A percentile compares a stretch with the other conserved stretches of the same genome.
These are phyloP conservation scores for Penicillium arizonense DNA, from an alignment of 495 filamentous ascomycete species.

Conservation along the genomic window DNA sequence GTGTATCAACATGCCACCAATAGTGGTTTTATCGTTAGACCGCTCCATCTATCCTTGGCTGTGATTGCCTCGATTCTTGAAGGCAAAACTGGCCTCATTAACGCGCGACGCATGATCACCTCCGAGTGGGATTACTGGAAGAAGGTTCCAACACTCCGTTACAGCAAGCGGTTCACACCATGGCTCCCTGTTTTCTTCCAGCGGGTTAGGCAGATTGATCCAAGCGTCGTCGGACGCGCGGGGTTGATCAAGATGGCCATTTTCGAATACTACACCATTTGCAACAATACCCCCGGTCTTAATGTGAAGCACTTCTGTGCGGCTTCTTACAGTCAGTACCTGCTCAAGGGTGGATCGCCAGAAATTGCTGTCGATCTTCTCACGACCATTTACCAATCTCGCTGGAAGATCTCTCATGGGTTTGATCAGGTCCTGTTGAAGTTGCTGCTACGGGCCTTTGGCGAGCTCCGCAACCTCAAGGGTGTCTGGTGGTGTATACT, in stretches of 20 bases:
- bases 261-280: constrained; percentile 41
- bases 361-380: constrained; percentile 34
- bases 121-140: constrained; percentile 24
- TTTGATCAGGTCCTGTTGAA: constrained; percentile 44
- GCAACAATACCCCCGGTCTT: constrained; percentile 27
- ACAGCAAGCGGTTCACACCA: constrained; percentile 15
- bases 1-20: constrained; percentile 27
- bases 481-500: constrained; percentile 46
- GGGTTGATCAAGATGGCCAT: constrained; percentile 37
- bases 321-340: constrained; percentile 22
- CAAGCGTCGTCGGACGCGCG: constrained; percentile 7
- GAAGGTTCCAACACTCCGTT: constrained; percentile 4
- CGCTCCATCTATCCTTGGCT: constrained; percentile 36
- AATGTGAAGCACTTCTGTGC: constrained; percentile 38
- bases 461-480: constrained; percentile 23
- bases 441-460: constrained; percentile 40
- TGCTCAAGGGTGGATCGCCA: constrained; percentile 25
- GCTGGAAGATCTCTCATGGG: constrained; percentile 26
- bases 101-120: constrained; percentile 32
- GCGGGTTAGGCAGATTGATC: constrained; percentile 29
- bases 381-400: constrained; percentile 38
- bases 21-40: constrained; percentile 26
- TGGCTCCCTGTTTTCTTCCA: constrained; percentile 41
- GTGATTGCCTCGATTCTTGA: constrained; percentile 36
- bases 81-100: constrained; percentile 18